Evolutionary conservation across 2,329 filamentous ascomycete species (phyloP).

Genomic region (Venturia carpophila): DNA sequence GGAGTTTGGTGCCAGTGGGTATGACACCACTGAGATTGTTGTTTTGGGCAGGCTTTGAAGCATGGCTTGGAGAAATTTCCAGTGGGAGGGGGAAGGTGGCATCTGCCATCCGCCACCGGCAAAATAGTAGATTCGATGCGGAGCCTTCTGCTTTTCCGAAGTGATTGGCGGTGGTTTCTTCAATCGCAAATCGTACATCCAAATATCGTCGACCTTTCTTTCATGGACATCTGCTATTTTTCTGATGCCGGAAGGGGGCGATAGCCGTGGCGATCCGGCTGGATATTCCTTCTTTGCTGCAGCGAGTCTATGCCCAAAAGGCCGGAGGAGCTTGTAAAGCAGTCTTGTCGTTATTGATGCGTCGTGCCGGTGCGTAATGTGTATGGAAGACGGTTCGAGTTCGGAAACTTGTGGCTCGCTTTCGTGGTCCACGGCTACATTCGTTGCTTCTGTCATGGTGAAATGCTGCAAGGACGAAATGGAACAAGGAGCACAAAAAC

Average conservation of each 20-base stretch:
- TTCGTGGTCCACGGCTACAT: not conserved
- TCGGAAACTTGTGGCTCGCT: not conserved
- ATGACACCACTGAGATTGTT: constrained; percentile 39
- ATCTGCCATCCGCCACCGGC: constrained; percentile 50
- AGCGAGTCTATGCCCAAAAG: constrained; percentile 32
- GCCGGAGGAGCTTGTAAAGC: constrained; percentile 32
- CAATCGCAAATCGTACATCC: constrained; percentile 39
- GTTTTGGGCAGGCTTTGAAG: constrained; percentile 31
- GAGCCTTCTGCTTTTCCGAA: constrained; percentile 25
- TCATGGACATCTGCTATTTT: constrained; percentile 33
- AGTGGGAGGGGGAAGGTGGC: constrained; percentile 45
- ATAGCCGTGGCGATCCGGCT: constrained; percentile 35
- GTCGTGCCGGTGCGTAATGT: constrained; percentile 32
- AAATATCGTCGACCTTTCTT: constrained; percentile 36
- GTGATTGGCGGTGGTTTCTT: constrained; percentile 20
- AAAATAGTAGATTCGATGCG: constrained; percentile 44
- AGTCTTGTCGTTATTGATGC: constrained; percentile 30
- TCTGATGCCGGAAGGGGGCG: constrained; percentile 29
- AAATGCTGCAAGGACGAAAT: not conserved
- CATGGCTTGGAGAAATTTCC: constrained; percentile 43
- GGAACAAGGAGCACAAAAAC: not conserved
- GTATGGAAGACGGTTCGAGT: constrained; percentile 22
- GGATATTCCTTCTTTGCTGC: constrained; percentile 28
- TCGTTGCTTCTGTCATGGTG: not conserved
- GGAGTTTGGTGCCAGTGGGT: constrained; percentile 47